Conservation (phyloP, 345 rosid genomes). For the Atalantia buxifolia region DNA sequence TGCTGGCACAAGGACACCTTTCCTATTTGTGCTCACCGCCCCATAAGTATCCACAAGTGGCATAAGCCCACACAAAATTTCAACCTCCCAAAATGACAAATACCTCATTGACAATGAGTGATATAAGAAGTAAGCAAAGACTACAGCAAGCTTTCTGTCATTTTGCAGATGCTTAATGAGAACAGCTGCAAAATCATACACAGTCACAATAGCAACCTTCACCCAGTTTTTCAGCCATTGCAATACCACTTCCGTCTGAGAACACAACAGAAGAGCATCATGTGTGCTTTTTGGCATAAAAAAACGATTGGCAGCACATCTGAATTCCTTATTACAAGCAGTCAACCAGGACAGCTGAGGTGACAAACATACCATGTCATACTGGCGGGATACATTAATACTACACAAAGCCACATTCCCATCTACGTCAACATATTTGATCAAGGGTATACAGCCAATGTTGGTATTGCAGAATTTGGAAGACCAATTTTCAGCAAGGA, state of each 20-base stretch:
- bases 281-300: constrained; percentile 47
- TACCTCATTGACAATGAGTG: constrained; percentile 24
- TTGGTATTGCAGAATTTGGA: constrained; percentile 27
- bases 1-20: constrained; percentile 61
- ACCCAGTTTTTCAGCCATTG: constrained; percentile 41
- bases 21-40: constrained; percentile 8
- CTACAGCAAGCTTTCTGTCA: constrained; percentile 36
- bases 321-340: constrained; percentile 50
- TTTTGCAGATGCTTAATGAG: constrained; percentile 17
- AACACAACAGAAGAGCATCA: constrained; percentile 24
- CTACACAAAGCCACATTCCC: constrained; percentile 38
- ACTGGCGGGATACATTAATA: constrained; percentile 13
- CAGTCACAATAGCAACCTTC: constrained; percentile 6
- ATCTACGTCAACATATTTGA: constrained; percentile 40
- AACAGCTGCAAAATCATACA: constrained; percentile 29
- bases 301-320: constrained; percentile 21
- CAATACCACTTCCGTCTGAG: constrained; percentile 14
- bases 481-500: constrained; percentile 54
- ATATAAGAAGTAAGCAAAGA: constrained; percentile 52
- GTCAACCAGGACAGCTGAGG: constrained; percentile 39
- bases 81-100: constrained; percentile 27
- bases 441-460: constrained; percentile 39
- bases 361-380: constrained; percentile 24
- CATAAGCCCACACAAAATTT: constrained; percentile 28
- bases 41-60: constrained; percentile 64